Evolutionary conservation across 768 basidiomycete genomes (phyloP), one percentile per base, ranked within the genome.

Genomic region (Lactarius evosmus): DNA sequence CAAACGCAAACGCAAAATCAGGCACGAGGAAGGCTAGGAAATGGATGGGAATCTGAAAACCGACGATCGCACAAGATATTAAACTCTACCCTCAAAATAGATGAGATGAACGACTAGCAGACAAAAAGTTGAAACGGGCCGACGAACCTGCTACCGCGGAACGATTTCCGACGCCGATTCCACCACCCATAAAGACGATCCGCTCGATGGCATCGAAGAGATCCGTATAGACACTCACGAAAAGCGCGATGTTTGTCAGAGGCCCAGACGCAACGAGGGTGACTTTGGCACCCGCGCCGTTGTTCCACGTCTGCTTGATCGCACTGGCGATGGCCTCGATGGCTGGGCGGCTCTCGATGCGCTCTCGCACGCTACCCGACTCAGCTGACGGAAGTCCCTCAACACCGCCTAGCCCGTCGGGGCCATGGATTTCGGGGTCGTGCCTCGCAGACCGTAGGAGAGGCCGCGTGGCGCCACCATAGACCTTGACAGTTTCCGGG

Each of bases 121-220:
- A 55, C 27, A n/a, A 53, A 46, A 36, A 27, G 33, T 38, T n/a
- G 36, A 65, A 53, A 58, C 75, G 51, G 61, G n/a, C n/a, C 16
- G 22, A 58, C 67, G 17, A 17, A 85, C 86, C 85, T 69, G 91
- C 91, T 12, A 85, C 87, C 16, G 92, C 78, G 8, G 89, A 87
- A 34, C 87, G 79, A 70, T 95, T 95, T 0, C 93, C 93, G 27
- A 91, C 71, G 9, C 93, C 93, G 32, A 92, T 86, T 2, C 85
- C 92, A n/a, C 93, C 93, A 12, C 93, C 93, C 93, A 96, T 95
- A 70, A 93, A 89, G 7, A 91, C 87, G 65, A 91, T 81, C 64
- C 89, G 83, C 63, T 86, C 84, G 6, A 92, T 75, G 11, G 78
- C 85, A 3, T 76, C 76, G 22, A 83, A 66, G 3, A 86, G 74